Evolutionary conservation across 1,284 basidiomycete species (phyloP), one percentile per base, ranked within the genome.

Genomic region (Cutaneotrichosporon curvatum): DNA sequence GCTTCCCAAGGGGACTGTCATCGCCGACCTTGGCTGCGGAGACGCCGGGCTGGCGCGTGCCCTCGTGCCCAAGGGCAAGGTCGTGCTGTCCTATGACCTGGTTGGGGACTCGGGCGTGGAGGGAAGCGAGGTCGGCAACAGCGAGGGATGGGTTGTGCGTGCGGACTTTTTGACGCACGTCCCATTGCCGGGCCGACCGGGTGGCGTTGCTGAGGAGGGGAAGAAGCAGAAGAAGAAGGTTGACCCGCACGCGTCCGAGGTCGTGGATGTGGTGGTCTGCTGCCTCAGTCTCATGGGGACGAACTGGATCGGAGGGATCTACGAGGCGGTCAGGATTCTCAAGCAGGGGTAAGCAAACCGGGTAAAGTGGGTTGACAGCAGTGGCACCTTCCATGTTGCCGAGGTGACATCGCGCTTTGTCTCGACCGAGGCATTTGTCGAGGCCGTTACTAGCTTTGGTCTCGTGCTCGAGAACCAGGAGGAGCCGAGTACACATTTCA

Each of bases 261-360:
- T 95, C 5, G 87, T 87, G 3, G 94, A 99, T 63, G 83, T 87
- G 5, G 90, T 83, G 1, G 84, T 98, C 22, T 98, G 91, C 67
- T 89, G 91, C 35, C 76, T 99, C 51, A 94, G 89, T 61, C 75
- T 99, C 51, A 99, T 99, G 95, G 87, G 89, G 31, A 88, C 84
- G 10, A 96, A 99, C 67, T 99, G 95, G 95, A 79, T 89, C 14
- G 79, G 78, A 20, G 91, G 89, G 66, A 78, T 97, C 31, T 77
- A 85, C 25, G 94, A 99, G 69, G 86, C 87, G 3, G 86, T 86
- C 78, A 76, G 95, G 49, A 80, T 98, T 25, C 74, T 98, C 34
- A 84, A 82, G 63, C 70, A 77, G 12, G 81, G 80, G 90, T 92
- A 61, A 63, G 84, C 76, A 2, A 39, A 16, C 11, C 6, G 18